phyloP scores from a whole-genome alignment of 768 basidiomycete genomes.

The Crucibulum laeve region DNA sequence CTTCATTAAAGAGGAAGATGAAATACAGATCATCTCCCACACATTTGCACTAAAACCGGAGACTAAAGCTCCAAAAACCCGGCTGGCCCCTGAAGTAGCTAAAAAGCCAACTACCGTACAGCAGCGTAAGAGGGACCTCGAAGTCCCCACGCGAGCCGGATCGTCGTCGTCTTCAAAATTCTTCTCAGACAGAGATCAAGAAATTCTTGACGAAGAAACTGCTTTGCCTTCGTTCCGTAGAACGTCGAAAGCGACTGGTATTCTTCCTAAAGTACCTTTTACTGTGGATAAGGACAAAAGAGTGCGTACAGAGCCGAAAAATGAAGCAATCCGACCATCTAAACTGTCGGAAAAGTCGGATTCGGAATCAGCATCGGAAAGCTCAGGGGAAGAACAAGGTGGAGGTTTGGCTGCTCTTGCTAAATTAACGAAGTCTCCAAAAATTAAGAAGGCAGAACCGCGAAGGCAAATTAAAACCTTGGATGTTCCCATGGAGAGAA shows the following conservation, averaged over 20 bases:
- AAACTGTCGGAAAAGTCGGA: constrained; percentile 27
- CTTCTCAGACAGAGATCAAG: constrained; percentile 22
- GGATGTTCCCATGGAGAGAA: constrained; percentile 44
- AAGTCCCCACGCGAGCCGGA: too few relatives aligned
- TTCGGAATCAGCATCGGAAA: constrained; percentile 45
- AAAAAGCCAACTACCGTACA: too few relatives aligned
- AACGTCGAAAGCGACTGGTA: constrained; percentile 8
- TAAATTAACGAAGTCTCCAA: constrained; percentile 58
- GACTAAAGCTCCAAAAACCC: not conserved
- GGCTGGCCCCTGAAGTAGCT: too few relatives aligned
- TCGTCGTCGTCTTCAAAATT: constrained; percentile 16
- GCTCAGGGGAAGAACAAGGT: constrained; percentile 37
- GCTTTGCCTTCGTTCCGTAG: constrained; percentile 41
- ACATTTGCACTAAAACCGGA: constrained; percentile 13
- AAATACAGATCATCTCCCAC: constrained; percentile 50
- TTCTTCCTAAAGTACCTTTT: not conserved
- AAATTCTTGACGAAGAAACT: constrained; percentile 28
- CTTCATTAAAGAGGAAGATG: constrained; percentile 61
- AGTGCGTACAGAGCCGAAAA: constrained; percentile 16
- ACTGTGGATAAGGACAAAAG: not conserved
- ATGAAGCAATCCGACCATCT: constrained; percentile 20
- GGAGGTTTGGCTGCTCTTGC: constrained; percentile 50
- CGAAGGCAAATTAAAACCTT: constrained; percentile 63
- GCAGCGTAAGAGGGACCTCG: too few relatives aligned
- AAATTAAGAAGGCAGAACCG: constrained; percentile 50